Percentiles rank a stretch among this genome's conserved stretches.
Evolutionary conservation across 768 basidiomycete species (phyloP).

Genomic region (Termitomyces sp.): DNA sequence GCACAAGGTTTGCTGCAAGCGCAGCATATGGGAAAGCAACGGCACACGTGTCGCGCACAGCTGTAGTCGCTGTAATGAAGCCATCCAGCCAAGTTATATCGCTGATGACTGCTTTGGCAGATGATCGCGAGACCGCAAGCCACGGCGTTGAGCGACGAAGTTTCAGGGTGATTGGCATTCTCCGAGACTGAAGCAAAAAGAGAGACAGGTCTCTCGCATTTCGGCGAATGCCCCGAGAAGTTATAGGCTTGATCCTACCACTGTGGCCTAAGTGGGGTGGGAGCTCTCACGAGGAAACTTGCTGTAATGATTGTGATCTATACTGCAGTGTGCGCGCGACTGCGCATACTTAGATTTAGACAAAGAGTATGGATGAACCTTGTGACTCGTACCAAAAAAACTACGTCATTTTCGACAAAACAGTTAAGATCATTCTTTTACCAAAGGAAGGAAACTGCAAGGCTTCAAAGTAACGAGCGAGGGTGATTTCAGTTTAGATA

Average conservation of each 20-base stretch:
- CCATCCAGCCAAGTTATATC: background rate
- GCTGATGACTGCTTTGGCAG: background rate
- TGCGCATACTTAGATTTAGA: background rate
- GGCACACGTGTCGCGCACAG: slow-evolving; percentile 1
- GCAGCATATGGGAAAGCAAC: slow-evolving; percentile 1
- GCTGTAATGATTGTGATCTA: background rate
- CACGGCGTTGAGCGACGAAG: background rate
- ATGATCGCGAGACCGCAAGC: background rate
- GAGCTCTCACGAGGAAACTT: background rate
- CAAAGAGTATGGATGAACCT: background rate
- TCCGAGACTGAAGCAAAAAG: background rate
- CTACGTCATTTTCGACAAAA: background rate
- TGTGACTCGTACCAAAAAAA: background rate
- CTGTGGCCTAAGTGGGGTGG: background rate
- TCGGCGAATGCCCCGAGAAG: background rate
- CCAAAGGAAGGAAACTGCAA: too few relatives aligned
- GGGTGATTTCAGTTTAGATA: too few relatives aligned
- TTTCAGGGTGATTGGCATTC: background rate
- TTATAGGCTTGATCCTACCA: background rate
- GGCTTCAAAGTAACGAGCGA: too few relatives aligned
- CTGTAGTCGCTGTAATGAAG: background rate
- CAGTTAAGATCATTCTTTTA: background rate
- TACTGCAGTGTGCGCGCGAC: background rate
- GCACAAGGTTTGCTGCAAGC: slow-evolving; percentile 5
- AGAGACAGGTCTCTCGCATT: background rate